These are phyloP conservation scores for Emydomyces testavorans DNA, from an alignment of 2,329 filamentous ascomycete species.

Conservation along the genomic window DNA sequence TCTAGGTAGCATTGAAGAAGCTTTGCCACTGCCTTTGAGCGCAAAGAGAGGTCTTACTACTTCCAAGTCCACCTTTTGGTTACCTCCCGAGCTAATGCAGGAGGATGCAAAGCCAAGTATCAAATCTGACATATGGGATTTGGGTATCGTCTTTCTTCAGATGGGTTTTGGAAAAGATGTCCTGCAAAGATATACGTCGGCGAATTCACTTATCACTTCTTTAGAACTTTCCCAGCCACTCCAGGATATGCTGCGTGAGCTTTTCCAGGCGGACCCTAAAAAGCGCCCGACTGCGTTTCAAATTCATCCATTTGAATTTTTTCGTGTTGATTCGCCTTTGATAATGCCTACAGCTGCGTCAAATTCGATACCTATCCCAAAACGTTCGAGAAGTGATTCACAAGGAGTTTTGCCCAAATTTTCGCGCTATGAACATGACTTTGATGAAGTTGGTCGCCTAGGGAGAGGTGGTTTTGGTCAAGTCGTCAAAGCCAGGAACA, in stretches of 20 bases:
- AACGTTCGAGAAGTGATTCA: conserved; percentile 52
- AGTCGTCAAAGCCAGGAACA: conserved; percentile 89
- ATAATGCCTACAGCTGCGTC: conserved; percentile 21
- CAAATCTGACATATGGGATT: conserved; percentile 91
- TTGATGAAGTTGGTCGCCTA: conserved; percentile 75
- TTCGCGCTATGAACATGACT: conserved; percentile 78
- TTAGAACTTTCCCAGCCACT: conserved; percentile 62
- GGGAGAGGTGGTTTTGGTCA: conserved; percentile 94
- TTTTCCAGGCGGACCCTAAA: conserved; percentile 75
- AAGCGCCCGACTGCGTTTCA: conserved; percentile 76
- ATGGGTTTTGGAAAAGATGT: conserved; percentile 84
- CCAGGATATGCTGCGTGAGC: conserved; percentile 66
- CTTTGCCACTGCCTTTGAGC: conserved; percentile 40
- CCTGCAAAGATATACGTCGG: conserved; percentile 65
- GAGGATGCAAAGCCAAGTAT: conserved; percentile 46
- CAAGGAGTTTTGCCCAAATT: conserved; percentile 42
- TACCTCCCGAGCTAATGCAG: conserved; percentile 62
- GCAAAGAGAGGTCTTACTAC: conserved; percentile 34
- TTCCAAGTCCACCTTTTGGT: conserved; percentile 71
- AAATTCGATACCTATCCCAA: conserved; percentile 29
- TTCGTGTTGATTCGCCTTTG: conserved; percentile 32
- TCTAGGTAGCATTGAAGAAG: conserved; percentile 39
- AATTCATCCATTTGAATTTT: conserved; percentile 44
- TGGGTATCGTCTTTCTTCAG: conserved; percentile 81
- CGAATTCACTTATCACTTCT: conserved; percentile 58